Conservation (phyloP, 768 basidiomycete genomes). For the Pulveroboletus sp. region DNA sequence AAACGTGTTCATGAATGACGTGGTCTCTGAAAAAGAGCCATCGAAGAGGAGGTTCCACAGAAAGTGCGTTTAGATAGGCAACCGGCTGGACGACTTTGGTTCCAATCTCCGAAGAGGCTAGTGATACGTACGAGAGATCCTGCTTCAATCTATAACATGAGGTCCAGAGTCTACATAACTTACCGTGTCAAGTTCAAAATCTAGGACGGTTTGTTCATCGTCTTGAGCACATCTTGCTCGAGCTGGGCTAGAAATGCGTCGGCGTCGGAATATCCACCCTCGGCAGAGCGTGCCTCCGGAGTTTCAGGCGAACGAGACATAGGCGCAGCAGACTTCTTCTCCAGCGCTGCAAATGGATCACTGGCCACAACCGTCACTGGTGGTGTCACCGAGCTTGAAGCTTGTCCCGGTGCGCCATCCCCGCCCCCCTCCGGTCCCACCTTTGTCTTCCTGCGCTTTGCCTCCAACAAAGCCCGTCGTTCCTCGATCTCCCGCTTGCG, state of each 20-base stretch:
- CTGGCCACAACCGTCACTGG: constrained; percentile 12
- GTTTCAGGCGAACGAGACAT: constrained; percentile 18
- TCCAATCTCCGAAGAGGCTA: constrained; percentile 47
- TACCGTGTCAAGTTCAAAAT: background rate
- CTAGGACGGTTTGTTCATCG: background rate
- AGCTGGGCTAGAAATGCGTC: constrained; percentile 65
- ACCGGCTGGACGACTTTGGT: constrained; percentile 37
- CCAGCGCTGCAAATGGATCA: constrained; percentile 52
- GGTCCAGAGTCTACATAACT: background rate
- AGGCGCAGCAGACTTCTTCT: constrained; percentile 29
- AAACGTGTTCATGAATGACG: constrained; percentile 44
- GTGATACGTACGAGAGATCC: constrained; percentile 34
- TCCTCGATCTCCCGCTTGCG: constrained; percentile 72
- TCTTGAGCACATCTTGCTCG: constrained; percentile 52
- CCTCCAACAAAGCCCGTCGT: constrained; percentile 52
- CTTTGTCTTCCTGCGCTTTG: constrained; percentile 58
- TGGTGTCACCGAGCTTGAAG: background rate
- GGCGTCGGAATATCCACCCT: constrained; percentile 30
- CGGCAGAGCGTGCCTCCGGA: constrained; percentile 24
- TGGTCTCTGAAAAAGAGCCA: constrained; percentile 39
- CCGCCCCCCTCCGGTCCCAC: constrained; percentile 6
- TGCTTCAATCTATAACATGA: constrained; percentile 1
- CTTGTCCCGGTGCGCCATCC: background rate
- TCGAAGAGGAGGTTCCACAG: constrained; percentile 30
- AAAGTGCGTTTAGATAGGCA: constrained; percentile 37